Percentiles rank a stretch among this genome's conserved stretches.
These are phyloP conservation scores for Wallacemonas sp. DNA, from an alignment of 208 protist genomes.

Conservation along the genomic window DNA sequence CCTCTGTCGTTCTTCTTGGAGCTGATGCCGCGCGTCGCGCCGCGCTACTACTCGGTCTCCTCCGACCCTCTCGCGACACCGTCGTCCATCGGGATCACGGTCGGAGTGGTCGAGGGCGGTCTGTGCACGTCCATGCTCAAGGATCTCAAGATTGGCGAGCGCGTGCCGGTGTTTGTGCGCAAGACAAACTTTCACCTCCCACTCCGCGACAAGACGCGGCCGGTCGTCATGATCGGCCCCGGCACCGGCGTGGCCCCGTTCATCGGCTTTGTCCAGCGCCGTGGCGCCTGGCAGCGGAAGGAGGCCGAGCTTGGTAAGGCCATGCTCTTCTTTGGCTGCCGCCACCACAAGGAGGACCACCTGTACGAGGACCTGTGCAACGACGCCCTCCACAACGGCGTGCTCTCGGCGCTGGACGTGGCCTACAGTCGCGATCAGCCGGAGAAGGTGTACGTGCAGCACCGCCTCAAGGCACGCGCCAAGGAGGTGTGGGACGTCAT, in stretches of 20 bases:
- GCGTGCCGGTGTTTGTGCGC: constrained; percentile 90
- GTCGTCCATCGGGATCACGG: constrained; percentile 76
- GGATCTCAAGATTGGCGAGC: constrained; percentile 51
- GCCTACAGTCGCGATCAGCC: constrained; percentile 83
- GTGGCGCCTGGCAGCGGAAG: constrained; percentile 76
- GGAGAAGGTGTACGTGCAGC: constrained; percentile 92
- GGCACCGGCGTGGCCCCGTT: constrained; percentile 96
- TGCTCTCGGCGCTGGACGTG: constrained; percentile 70
- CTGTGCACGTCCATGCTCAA: constrained; percentile 92
- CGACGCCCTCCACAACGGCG: constrained; percentile 59
- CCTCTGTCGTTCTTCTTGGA: constrained; percentile 90
- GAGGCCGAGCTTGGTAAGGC: constrained; percentile 61
- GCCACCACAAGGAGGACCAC: constrained; percentile 72
- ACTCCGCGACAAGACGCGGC: constrained; percentile 68
- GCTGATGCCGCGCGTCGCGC: constrained; percentile 92
- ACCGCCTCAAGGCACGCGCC: constrained; percentile 66
- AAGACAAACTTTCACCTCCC: constrained; percentile 94
- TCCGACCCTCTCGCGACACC: constrained; percentile 85
- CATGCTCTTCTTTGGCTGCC: constrained; percentile 92
- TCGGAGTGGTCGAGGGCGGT: constrained; percentile 89
- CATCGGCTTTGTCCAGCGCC: constrained; percentile 94
- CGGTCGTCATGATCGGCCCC: constrained; percentile 95
- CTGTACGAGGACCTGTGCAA: constrained; percentile 82
- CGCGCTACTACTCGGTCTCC: constrained; percentile 97
- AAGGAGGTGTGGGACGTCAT: constrained; percentile 80